Conservation (phyloP, 352 stramenopile genomes). For the Globisporangium solare region DNA sequence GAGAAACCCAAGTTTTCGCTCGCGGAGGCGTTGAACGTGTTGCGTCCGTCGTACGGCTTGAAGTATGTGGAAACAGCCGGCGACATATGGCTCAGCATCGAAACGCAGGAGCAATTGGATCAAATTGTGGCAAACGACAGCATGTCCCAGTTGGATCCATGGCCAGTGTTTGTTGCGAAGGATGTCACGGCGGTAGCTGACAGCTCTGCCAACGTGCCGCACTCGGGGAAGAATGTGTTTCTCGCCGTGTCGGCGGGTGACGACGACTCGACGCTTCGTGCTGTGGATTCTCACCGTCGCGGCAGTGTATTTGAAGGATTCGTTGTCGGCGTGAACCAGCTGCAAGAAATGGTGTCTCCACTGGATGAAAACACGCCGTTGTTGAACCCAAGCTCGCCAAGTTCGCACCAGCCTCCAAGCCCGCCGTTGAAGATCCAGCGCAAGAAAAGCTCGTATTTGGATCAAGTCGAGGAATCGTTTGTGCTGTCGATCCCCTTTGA, state of each 20-base stretch:
- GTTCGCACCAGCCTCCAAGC: constrained; percentile 19
- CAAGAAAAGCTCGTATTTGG: constrained; percentile 68
- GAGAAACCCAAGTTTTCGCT: constrained; percentile 84
- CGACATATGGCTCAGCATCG: constrained; percentile 75
- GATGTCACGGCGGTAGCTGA: constrained; percentile 22
- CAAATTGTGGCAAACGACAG: constrained; percentile 50
- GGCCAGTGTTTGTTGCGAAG: constrained; percentile 77
- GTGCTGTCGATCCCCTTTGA: constrained; percentile 79
- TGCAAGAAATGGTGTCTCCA: constrained; percentile 40
- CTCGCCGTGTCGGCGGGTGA: constrained; percentile 69
- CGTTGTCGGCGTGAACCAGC: constrained; percentile 75
- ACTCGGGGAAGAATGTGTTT: constrained; percentile 66
- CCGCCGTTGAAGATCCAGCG: constrained; percentile 43
- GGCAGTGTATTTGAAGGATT: constrained; percentile 76
- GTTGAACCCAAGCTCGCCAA: constrained; percentile 28
- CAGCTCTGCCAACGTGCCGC: constrained; percentile 10
- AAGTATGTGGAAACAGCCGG: constrained; percentile 65
- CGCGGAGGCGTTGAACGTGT: constrained; percentile 74
- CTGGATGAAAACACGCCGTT: constrained; percentile 56
- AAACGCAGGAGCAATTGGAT: constrained; percentile 68
- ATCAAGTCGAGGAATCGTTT: constrained; percentile 68
- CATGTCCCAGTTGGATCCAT: constrained; percentile 56
- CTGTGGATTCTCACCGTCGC: constrained; percentile 44
- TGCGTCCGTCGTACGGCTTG: constrained; percentile 69
- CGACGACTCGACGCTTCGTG: constrained; percentile 73